Base-by-base conservation (phyloP, 306 rosid species). In the Astragalus glycyphyllos region DNA sequence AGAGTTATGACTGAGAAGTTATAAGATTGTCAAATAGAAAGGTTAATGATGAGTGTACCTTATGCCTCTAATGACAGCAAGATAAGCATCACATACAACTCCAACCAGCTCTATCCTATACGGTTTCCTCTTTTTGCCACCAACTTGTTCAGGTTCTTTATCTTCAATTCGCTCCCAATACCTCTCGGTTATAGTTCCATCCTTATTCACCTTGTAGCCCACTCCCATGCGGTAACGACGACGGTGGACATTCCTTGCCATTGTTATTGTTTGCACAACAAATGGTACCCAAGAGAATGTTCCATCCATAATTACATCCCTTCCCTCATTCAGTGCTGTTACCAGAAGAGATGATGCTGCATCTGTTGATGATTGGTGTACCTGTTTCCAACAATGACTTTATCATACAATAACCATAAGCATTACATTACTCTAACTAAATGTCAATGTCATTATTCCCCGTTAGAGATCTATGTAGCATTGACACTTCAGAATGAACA, bases 231-330 rank as follows among this genome's bases (percentile, higher is more conserved):
- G 89, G 71, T 95, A 89, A n/a, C 96, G 96, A 15, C 90, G 92
- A 14, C 99, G 96, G 32, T 95, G 99, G 57, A 91, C 97, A 58
- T 89, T 91, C 78, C 97, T 83, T 8, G 97, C 88, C 96, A 94
- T 91, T 42, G 99, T 89, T 71, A 94, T 84, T 20, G 99, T 95
- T 72, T 91, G 99, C 61, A 95, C 96, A 50, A 95, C 99, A 74
- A 95, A 95, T 62, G 97, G 97, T 8, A 77, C 79, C 99, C 99
- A 95, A 12, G 99, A 95, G 53, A 95, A 88, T 17, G 99, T 95
- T 41, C 99, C 99, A 71, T 95, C 99, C 97, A 95, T 95, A 54
- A 91, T 89, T 44, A 91, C 99, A 56, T 91, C 96, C 57, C 99
- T 38, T 57, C 99, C 99, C 74, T 95, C 97, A 40, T 93, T 93